These are phyloP conservation scores for Tetracentron sinense DNA, from an alignment of 164 flowering plant genomes.

Conservation along the genomic window DNA sequence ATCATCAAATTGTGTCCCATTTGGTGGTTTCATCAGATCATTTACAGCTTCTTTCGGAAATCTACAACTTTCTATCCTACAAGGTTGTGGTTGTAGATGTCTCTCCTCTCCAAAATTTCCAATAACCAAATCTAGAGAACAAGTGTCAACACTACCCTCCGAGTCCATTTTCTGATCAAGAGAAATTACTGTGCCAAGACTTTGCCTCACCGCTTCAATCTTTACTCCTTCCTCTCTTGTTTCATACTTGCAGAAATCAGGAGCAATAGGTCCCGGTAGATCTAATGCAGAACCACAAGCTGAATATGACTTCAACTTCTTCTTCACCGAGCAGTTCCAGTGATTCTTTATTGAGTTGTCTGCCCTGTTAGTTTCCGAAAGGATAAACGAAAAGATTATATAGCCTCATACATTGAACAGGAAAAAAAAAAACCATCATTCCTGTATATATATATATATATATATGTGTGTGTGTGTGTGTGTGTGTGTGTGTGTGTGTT, in stretches of 20 bases:
- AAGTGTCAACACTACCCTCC: too few species aligned
- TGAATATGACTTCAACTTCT: slow-evolving; percentile 24
- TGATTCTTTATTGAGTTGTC: slow-evolving; percentile 63
- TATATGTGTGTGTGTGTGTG: too few species aligned
- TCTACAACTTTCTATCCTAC: slow-evolving; percentile 1
- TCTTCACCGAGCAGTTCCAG: slow-evolving; percentile 62
- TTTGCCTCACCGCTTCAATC: slow-evolving; percentile 3
- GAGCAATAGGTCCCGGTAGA: not conserved
- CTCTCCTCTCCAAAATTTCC: slow-evolving; percentile 13
- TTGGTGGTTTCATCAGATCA: not conserved
- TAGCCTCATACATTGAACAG: too few species aligned
- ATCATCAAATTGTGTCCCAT: not conserved
- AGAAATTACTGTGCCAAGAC: slow-evolving; percentile 1
- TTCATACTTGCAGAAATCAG: slow-evolving; percentile 4
- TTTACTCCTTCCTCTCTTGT: not conserved
- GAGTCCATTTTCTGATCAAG: slow-evolving; percentile 1
- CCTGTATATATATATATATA: too few species aligned
- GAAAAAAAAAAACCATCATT: too few species aligned
- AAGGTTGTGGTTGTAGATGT: slow-evolving; percentile 2
- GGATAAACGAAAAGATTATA: not conserved
- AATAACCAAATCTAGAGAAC: slow-evolving; percentile 15
- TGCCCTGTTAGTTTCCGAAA: slow-evolving; percentile 31
- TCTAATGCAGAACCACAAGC: slow-evolving; percentile 7
- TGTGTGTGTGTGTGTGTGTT: too few species aligned
- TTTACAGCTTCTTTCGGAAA: slow-evolving; percentile 5